Base-by-base conservation (phyloP, 345 rosid species). In the Eucalyptus virginea region DNA sequence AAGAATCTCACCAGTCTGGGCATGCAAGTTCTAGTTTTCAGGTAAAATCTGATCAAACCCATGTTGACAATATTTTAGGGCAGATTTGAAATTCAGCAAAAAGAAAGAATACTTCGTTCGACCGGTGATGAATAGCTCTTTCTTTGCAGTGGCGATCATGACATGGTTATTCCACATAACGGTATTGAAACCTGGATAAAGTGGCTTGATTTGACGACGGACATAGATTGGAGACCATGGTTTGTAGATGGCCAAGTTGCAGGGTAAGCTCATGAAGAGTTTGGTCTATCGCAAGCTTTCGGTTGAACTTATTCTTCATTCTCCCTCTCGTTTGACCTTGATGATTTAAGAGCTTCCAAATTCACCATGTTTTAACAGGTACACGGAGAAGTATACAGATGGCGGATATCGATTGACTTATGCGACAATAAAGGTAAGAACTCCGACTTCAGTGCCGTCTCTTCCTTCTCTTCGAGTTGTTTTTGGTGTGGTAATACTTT, bases 101-200 rank as follows among this genome's bases (percentile, higher is more conserved):
- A 47, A n/a, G 12, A 87, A 60, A 48, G 11, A 10, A 42, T 48
- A 21, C 45, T 21, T 23, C 6, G 19, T 48, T 15, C 56, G 0
- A 88, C 3, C 4, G 14, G 40, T 30, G 81, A 50, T 40, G 37
- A 16, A 10, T 56, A 28, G 56, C 34, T 44, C 49, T 44, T 49
- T 30, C 77, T n/a, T 9, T 65, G 52, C 72, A 93, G 94, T 58
- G 94, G 94, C 6, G 94, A 93, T 80, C 90, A 88, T 56, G 94
- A 93, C 90, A 86, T 92, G 90, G 88, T 67, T n/a, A 37, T 93
- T 50, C 92, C 93, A 26, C 90, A 89, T 40, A 19, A 88, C 21
- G 95, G 93, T 6, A 89, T 90, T 10, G 91, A 87, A 45, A 13
- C 85, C 5, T 93, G 95, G 95, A 93, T 92, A 2, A 40, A 44